phyloP scores from a whole-genome alignment of 352 stramenopile species.

The Globisporangium radiosum region DNA sequence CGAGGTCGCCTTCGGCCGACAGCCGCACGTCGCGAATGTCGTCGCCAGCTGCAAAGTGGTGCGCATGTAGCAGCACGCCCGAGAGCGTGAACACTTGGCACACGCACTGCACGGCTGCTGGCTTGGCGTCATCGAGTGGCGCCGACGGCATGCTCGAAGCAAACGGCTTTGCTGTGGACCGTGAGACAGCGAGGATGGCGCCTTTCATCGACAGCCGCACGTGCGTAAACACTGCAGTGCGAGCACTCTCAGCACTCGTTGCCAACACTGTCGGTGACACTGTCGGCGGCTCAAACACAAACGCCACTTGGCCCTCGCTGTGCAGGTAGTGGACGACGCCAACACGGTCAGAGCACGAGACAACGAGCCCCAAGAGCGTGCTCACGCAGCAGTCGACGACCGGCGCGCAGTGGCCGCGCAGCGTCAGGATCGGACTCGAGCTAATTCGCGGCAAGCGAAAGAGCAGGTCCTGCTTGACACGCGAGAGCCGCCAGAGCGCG shows the following conservation, averaged over 20 bases:
- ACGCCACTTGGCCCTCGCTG: slow-evolving; percentile 64
- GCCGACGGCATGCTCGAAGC: background rate
- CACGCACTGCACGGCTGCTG: slow-evolving; percentile 20
- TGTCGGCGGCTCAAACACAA: slow-evolving; percentile 35
- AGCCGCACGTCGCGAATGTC: slow-evolving; percentile 42
- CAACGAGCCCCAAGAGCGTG: slow-evolving; percentile 55
- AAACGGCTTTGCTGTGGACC: background rate
- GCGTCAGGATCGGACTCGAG: slow-evolving; percentile 47
- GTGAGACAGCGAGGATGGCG: slow-evolving; percentile 48
- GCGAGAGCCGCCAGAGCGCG: slow-evolving; percentile 63
- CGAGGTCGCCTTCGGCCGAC: slow-evolving; percentile 60
- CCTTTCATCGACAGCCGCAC: slow-evolving; percentile 49
- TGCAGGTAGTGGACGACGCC: slow-evolving; percentile 69
- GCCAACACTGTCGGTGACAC: slow-evolving; percentile 4
- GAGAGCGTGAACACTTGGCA: slow-evolving; percentile 67
- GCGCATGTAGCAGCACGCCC: slow-evolving; percentile 41
- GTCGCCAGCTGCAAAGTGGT: slow-evolving; percentile 35
- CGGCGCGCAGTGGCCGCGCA: slow-evolving; percentile 46
- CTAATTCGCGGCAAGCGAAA: slow-evolving; percentile 69
- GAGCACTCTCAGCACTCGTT: background rate
- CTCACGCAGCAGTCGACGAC: slow-evolving; percentile 63
- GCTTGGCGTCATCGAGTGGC: background rate
- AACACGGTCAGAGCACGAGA: slow-evolving; percentile 45
- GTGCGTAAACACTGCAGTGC: slow-evolving; percentile 28
- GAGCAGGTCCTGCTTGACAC: slow-evolving; percentile 64